Evolutionary conservation across 805 yeast species (phyloP).

Genomic region (Zygosaccharomyces bailii): DNA sequence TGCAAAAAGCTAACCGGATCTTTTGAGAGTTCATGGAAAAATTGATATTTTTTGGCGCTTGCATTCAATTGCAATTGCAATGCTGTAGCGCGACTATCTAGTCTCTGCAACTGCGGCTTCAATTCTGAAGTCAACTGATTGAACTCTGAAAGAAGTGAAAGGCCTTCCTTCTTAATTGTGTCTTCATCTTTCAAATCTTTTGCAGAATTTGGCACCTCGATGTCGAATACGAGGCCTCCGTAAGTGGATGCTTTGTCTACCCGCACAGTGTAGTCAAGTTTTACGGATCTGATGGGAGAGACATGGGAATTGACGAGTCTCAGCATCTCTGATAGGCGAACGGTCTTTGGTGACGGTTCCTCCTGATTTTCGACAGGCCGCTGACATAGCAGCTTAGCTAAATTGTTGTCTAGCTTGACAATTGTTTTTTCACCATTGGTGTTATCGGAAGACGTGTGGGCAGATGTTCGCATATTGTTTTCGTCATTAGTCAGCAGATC

Average conservation of each 20-base stretch:
- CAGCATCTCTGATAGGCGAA: slow-evolving; percentile 50
- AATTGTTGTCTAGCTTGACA: slow-evolving; percentile 48
- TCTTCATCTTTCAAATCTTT: slow-evolving; percentile 32
- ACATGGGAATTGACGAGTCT: slow-evolving; percentile 49
- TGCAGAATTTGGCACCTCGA: slow-evolving; percentile 52
- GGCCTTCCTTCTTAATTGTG: slow-evolving; percentile 32
- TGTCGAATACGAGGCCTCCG: slow-evolving; percentile 77
- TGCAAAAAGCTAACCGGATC: slow-evolving; percentile 76
- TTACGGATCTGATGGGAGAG: slow-evolving; percentile 75
- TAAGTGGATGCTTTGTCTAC: slow-evolving; percentile 74
- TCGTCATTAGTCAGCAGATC: slow-evolving; percentile 42
- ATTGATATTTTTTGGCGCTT: slow-evolving; percentile 64
- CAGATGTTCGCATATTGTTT: slow-evolving; percentile 12
- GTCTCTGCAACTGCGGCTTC: slow-evolving; percentile 41
- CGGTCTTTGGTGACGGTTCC: slow-evolving; percentile 14
- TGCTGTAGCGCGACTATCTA: slow-evolving; percentile 43
- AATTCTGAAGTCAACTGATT: slow-evolving; percentile 32
- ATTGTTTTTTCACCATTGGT: slow-evolving; percentile 49
- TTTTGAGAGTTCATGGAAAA: slow-evolving; percentile 67
- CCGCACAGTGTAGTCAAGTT: slow-evolving; percentile 67
- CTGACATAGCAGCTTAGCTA: slow-evolving; percentile 41
- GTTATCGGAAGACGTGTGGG: slow-evolving; percentile 16
- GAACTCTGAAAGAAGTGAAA: slow-evolving; percentile 27
- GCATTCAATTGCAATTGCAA: slow-evolving; percentile 50
- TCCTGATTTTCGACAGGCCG: slow-evolving; percentile 4